Percentiles rank a stretch among this genome's conserved stretches.
phyloP scores from a whole-genome alignment of 1,139 yeast genomes.

The Kazachstania sp. region DNA sequence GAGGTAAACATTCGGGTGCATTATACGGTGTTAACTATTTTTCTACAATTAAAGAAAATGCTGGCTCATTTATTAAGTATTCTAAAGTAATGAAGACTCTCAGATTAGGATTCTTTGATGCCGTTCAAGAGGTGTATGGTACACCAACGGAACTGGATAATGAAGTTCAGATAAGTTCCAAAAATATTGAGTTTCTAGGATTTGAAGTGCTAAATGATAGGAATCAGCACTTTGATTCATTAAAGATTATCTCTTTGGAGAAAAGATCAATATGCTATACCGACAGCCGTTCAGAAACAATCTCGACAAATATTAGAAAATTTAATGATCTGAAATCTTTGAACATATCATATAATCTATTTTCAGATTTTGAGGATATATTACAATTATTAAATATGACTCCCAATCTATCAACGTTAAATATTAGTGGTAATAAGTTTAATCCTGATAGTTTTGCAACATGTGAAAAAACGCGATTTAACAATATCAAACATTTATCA shows the following conservation, averaged over 20 bases:
- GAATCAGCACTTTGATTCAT: slow-evolving; percentile 40
- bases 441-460: slow-evolving; percentile 1
- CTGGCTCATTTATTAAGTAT: slow-evolving; percentile 65
- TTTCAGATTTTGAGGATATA: slow-evolving; percentile 37
- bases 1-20: slow-evolving; percentile 52
- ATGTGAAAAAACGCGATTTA: neutral
- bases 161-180: slow-evolving; percentile 41
- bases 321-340: slow-evolving; percentile 33
- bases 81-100: slow-evolving; percentile 27
- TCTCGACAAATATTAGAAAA: slow-evolving; percentile 35
- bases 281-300: slow-evolving; percentile 36
- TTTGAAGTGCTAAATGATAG: slow-evolving; percentile 45
- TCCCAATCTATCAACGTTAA: slow-evolving; percentile 35
- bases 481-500: slow-evolving; percentile 26
- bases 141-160: slow-evolving; percentile 25
- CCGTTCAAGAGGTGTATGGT: slow-evolving; percentile 43
- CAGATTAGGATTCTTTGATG: slow-evolving; percentile 37
- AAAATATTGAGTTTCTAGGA: slow-evolving; percentile 55
- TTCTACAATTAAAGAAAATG: slow-evolving; percentile 21
- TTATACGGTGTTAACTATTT: slow-evolving; percentile 42
- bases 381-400: slow-evolving; percentile 31
- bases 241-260: slow-evolving; percentile 46
- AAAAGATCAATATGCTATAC: slow-evolving; percentile 10
- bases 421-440: slow-evolving; percentile 59
- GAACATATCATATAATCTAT: slow-evolving; percentile 57